These are phyloP conservation scores for Cercophora samala DNA, from an alignment of 495 filamentous ascomycete genomes.

Conservation along the genomic window DNA sequence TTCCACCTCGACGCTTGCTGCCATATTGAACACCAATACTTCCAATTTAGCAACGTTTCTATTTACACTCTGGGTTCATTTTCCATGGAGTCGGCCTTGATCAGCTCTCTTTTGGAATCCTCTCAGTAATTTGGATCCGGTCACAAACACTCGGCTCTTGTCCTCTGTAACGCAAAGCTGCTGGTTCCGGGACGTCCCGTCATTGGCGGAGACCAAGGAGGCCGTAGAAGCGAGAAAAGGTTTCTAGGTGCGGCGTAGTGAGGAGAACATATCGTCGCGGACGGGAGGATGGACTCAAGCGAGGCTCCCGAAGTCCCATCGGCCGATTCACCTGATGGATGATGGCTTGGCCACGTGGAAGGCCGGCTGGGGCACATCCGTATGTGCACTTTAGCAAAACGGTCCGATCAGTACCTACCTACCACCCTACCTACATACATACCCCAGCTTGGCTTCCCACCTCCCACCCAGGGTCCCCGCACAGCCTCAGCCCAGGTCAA, in stretches of 20 bases:
- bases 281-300: neutral
- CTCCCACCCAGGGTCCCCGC: neutral
- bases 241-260: neutral
- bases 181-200: neutral
- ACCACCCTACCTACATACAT: too few species aligned
- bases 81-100: too few species aligned
- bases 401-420: neutral
- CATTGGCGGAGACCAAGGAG: neutral
- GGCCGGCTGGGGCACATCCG: neutral
- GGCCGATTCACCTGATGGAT: neutral
- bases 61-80: neutral
- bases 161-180: neutral
- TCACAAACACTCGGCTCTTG: neutral
- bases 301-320: neutral
- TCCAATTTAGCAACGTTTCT: neutral
- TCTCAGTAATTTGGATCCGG: too few species aligned
- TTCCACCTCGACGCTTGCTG: neutral
- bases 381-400: neutral
- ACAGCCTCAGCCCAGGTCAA: constrained; percentile 2
- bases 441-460: neutral
- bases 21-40: neutral
- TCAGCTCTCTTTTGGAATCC: too few species aligned
- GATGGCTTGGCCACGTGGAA: neutral
- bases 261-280: neutral
- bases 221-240: neutral